Evolutionary conservation across 352 stramenopile genomes (phyloP).

Genomic region (Pythium rhizo-oryzae): DNA sequence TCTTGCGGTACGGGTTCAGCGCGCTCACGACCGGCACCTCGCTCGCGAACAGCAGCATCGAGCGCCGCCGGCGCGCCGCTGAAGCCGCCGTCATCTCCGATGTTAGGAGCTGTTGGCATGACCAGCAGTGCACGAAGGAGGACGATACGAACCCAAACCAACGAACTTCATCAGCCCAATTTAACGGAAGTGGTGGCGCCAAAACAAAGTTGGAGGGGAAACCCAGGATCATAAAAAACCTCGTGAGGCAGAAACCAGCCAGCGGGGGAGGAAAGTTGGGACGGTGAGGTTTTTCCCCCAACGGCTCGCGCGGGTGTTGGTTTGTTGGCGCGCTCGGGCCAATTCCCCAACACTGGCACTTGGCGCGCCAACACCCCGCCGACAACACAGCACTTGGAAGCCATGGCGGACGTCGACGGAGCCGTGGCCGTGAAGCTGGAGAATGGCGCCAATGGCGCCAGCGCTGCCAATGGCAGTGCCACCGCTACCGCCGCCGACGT

Average conservation of each 20-base stretch:
- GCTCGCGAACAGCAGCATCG: slow-evolving; percentile 85
- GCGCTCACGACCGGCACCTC: slow-evolving; percentile 85
- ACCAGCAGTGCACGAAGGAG: slow-evolving; percentile 4
- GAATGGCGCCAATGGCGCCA: slow-evolving; percentile 9
- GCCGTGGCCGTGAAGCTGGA: slow-evolving; percentile 19
- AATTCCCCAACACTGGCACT: slow-evolving; percentile 18
- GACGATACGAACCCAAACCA: slow-evolving; percentile 12
- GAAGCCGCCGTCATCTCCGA: slow-evolving; percentile 1
- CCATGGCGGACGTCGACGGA: slow-evolving; percentile 21
- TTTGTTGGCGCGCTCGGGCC: slow-evolving; percentile 11
- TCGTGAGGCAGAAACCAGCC: not conserved
- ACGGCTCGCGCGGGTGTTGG: not conserved
- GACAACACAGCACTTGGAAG: not conserved
- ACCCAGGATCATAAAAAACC: slow-evolving; percentile 25
- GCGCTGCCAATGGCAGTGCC: not conserved
- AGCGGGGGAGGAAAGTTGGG: not conserved
- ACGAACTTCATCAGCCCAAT: not conserved
- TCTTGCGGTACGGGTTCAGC: slow-evolving; percentile 81
- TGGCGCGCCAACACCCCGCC: slow-evolving; percentile 18
- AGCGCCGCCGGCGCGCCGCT: slow-evolving; percentile 22
- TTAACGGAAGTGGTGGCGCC: slow-evolving; percentile 19
- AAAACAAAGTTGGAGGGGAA: slow-evolving; percentile 29
- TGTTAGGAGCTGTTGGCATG: not conserved
- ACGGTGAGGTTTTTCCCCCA: slow-evolving; percentile 18
- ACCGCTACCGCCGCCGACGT: not conserved